A percentile compares a stretch with the other conserved stretches of the same genome.
Evolutionary conservation across 257 asterid species (phyloP).

Genomic region (Nicotiana noctiflora): DNA sequence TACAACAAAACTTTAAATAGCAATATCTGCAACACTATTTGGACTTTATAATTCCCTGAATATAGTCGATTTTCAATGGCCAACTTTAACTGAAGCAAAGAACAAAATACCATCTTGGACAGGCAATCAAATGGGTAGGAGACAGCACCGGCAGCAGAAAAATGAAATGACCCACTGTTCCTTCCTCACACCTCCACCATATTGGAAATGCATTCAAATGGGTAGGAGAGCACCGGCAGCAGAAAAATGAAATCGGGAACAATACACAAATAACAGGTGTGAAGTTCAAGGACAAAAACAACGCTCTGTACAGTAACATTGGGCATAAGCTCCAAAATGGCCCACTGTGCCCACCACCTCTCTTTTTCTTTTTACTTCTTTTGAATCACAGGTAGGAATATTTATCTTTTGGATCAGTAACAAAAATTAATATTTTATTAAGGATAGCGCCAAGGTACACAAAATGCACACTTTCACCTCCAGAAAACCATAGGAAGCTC

Average conservation of each 20-base stretch:
- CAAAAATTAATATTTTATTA: neutral
- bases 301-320: neutral
- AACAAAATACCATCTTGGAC: neutral
- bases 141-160: neutral
- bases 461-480: neutral
- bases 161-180: no score
- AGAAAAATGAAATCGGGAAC: neutral
- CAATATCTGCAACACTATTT: neutral
- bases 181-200: neutral
- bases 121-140: neutral
- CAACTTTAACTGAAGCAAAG: neutral
- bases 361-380: no score
- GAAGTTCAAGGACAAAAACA: neutral
- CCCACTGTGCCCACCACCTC: neutral
- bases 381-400: neutral
- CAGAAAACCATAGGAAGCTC: neutral
- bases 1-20: neutral
- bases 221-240: neutral
- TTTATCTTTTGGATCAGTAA: neutral
- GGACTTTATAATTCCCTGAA: neutral
- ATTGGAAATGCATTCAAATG: neutral
- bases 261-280: neutral
- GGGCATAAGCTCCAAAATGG: neutral
- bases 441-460: neutral
- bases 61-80: neutral